A percentile compares a stretch with the other conserved stretches of the same genome.
These are phyloP conservation scores for Daedalea quercina DNA, from an alignment of 768 basidiomycete species.

Conservation along the genomic window DNA sequence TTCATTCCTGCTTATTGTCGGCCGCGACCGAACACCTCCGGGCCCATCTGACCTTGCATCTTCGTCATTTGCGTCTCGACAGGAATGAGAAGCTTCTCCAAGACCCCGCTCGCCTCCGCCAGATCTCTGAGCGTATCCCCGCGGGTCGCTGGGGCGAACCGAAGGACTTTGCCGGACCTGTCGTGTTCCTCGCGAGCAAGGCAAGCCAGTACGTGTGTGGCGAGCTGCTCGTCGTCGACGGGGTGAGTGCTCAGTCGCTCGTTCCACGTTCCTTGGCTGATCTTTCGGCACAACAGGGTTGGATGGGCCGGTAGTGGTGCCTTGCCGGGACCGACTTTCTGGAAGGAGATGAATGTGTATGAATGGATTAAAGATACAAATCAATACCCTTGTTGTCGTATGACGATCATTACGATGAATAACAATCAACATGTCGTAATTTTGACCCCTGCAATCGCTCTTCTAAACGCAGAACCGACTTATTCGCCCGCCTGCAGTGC, in stretches of 20 bases:
- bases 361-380: background rate
- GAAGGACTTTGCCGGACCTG: slow-evolving; percentile 58
- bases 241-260: slow-evolving; percentile 34
- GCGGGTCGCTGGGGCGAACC: slow-evolving; percentile 64
- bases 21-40: background rate
- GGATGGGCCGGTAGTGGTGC: slow-evolving; percentile 16
- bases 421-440: background rate
- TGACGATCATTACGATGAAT: background rate
- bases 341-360: background rate
- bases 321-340: background rate
- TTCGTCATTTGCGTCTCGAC: slow-evolving; percentile 5
- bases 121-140: slow-evolving; percentile 69
- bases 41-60: background rate
- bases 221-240: slow-evolving; percentile 61
- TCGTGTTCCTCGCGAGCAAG: slow-evolving; percentile 57
- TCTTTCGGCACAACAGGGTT: slow-evolving; percentile 7
- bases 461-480: too few relatives aligned
- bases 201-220: slow-evolving; percentile 68
- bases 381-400: background rate
- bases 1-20: background rate
- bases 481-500: too few relatives aligned
- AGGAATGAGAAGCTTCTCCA: slow-evolving; percentile 63
- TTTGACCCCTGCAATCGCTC: background rate
- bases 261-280: background rate
- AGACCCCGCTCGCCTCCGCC: slow-evolving; percentile 52